Evolutionary conservation across 2,329 filamentous ascomycete genomes (phyloP).

Genomic region (Colletotrichum zoysiae): DNA sequence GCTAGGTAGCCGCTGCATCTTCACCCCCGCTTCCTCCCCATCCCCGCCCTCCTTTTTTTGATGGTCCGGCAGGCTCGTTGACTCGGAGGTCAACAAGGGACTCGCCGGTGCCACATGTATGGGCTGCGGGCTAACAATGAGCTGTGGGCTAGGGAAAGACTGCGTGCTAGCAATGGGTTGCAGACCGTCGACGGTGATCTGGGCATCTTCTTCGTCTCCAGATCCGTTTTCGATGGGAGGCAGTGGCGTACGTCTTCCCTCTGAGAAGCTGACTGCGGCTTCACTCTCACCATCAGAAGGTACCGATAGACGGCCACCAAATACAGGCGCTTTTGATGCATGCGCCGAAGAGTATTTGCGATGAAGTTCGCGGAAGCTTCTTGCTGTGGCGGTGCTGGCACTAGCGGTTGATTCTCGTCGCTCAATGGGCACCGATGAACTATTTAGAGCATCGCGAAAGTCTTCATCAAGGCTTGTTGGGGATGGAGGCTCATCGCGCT

Average conservation of each 20-base stretch:
- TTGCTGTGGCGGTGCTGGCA: conserved; percentile 74
- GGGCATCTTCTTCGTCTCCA: conserved; percentile 42
- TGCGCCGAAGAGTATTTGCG: conserved; percentile 69
- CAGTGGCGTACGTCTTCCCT: conserved; percentile 68
- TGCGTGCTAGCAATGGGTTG: conserved; percentile 19
- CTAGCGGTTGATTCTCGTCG: conserved; percentile 74
- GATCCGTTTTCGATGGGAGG: conserved; percentile 62
- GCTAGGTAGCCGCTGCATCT: conserved; percentile 47
- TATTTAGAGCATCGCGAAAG: conserved; percentile 64
- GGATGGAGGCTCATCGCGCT: conserved; percentile 56
- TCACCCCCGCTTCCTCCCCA: conserved; percentile 43
- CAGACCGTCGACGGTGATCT: background rate
- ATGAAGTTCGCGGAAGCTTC: conserved; percentile 74
- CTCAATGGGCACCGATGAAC: conserved; percentile 57
- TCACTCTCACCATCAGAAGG: conserved; percentile 72
- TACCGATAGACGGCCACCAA: conserved; percentile 58
- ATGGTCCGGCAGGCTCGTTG: background rate
- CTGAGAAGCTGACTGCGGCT: conserved; percentile 70
- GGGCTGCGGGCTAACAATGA: conserved; percentile 17
- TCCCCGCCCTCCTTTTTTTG: conserved; percentile 42
- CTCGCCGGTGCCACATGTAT: conserved; percentile 11
- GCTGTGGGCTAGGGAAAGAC: conserved; percentile 18
- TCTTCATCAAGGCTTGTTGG: conserved; percentile 53
- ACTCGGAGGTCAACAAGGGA: conserved; percentile 7
- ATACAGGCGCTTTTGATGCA: conserved; percentile 56